Percentiles rank a stretch among this genome's conserved stretches.
These are phyloP conservation scores for Haplosporangium sp. DNA, from an alignment of 371 early-diverging fungal genomes.

Conservation along the genomic window DNA sequence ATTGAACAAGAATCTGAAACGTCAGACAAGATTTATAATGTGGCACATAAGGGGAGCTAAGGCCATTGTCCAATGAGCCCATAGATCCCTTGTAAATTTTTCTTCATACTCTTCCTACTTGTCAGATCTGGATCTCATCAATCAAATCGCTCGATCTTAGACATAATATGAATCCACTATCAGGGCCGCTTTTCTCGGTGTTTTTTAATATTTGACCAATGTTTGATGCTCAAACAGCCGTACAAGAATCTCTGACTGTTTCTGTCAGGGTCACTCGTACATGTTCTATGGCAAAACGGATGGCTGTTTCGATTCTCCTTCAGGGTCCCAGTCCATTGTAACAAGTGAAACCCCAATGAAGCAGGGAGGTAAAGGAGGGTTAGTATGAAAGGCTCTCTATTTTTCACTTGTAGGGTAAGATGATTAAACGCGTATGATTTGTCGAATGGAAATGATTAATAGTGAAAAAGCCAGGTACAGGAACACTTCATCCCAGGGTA, in stretches of 20 bases:
- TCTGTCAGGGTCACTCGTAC: constrained; percentile 10
- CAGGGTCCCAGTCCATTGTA: neutral
- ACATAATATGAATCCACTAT: neutral
- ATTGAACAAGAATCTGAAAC: neutral
- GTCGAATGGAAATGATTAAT: no score
- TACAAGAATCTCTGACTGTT: neutral
- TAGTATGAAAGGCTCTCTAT: no score
- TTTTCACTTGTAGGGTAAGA: no score
- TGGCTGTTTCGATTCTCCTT: neutral
- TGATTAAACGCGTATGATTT: no score
- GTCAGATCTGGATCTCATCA: constrained; percentile 3
- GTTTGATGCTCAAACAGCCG: neutral
- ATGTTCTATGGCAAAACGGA: neutral
- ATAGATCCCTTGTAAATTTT: constrained; percentile 19
- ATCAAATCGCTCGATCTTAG: neutral
- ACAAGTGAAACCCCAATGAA: neutral
- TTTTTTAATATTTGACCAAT: constrained; percentile 5
- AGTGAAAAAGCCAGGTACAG: neutral
- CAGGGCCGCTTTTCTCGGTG: neutral
- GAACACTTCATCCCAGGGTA: neutral
- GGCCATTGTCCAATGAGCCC: constrained; percentile 17
- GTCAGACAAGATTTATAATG: neutral
- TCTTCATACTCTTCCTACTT: neutral
- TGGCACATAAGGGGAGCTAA: neutral
- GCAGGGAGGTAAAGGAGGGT: neutral